These are phyloP conservation scores for Magnaporthiopsis incrustans DNA, from an alignment of 2,329 filamentous ascomycete genomes.

Conservation along the genomic window DNA sequence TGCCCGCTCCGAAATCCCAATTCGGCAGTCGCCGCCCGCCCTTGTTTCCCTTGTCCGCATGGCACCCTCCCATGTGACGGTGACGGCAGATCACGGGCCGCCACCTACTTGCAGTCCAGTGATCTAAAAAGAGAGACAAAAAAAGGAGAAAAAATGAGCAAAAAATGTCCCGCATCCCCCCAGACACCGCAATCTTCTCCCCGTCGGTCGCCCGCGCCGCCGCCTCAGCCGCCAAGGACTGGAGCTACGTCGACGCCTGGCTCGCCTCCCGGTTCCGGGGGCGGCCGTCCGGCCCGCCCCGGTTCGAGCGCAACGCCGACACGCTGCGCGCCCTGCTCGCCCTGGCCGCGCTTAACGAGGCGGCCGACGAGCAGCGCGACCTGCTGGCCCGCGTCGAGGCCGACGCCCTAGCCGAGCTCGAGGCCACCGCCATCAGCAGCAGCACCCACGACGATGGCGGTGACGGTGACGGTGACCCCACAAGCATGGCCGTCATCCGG, in stretches of 20 bases:
- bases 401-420: conserved; percentile 47
- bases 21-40: neutral
- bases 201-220: conserved; percentile 64
- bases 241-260: conserved; percentile 83
- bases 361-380: conserved; percentile 61
- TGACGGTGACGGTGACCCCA: neutral
- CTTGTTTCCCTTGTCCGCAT: neutral
- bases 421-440: conserved; percentile 19
- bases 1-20: neutral
- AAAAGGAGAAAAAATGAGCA: no score
- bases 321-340: conserved; percentile 70
- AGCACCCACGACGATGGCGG: conserved; percentile 8
- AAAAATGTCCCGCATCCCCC: conserved; percentile 30
- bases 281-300: conserved; percentile 50
- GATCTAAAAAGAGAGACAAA: neutral
- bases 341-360: conserved; percentile 68
- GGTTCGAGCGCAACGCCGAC: conserved; percentile 75
- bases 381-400: conserved; percentile 52
- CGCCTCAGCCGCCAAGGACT: conserved; percentile 79
- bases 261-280: conserved; percentile 61
- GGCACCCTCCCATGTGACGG: conserved; percentile 1
- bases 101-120: no score
- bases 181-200: conserved; percentile 53
- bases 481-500: conserved; percentile 18
- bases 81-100: neutral